These are phyloP conservation scores for Podospora didyma DNA, from an alignment of 495 filamentous ascomycete genomes.

Conservation along the genomic window DNA sequence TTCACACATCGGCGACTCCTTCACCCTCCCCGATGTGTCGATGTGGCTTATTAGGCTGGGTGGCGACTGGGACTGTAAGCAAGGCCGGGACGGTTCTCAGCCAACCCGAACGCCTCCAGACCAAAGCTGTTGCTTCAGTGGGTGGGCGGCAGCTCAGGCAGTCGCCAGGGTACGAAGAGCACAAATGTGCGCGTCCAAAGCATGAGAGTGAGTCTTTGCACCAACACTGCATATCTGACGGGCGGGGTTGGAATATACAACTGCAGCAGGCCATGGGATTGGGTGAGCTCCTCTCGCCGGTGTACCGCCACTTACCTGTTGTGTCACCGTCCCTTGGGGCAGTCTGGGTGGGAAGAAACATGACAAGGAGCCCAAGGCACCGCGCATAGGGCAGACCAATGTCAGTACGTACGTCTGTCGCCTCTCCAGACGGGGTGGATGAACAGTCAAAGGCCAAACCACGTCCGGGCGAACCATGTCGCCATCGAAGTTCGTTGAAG, in stretches of 20 bases:
- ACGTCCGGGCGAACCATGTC: no score
- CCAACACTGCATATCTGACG: neutral
- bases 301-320: slow-evolving; percentile 19
- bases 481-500: no score
- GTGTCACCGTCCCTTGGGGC: slow-evolving; percentile 15
- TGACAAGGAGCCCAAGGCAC: neutral
- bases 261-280: slow-evolving; percentile 10
- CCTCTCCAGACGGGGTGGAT: neutral
- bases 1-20: neutral
- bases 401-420: neutral
- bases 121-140: no score
- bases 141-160: neutral
- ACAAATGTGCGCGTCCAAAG: neutral
- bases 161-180: neutral
- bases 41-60: no score
- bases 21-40: no score
- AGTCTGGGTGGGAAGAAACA: slow-evolving; percentile 1
- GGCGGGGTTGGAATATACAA: neutral
- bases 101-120: no score
- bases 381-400: slow-evolving; percentile 16
- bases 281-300: slow-evolving; percentile 7
- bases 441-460: no score
- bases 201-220: neutral
- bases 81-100: neutral
- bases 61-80: no score